These are phyloP conservation scores for Brettanomyces nanus DNA, from an alignment of 805 yeast genomes.

Conservation along the genomic window DNA sequence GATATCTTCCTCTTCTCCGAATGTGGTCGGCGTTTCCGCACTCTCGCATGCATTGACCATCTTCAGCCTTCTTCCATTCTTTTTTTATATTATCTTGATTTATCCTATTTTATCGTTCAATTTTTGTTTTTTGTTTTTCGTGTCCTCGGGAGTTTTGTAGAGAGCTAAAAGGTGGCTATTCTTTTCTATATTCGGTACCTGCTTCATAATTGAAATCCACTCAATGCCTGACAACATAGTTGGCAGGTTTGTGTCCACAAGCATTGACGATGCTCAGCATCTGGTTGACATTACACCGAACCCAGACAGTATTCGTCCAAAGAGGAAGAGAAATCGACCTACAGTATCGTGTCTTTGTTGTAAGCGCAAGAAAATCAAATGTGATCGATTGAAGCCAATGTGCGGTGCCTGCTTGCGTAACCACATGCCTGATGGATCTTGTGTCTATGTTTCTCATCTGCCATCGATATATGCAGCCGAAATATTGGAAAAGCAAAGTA, in stretches of 20 bases:
- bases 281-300: slow-evolving; percentile 10
- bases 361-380: slow-evolving; percentile 41
- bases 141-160: too few relatives aligned
- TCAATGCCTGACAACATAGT: too few relatives aligned
- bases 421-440: slow-evolving; percentile 14
- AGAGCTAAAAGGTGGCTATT: too few relatives aligned
- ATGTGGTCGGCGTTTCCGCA: too few relatives aligned
- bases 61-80: too few relatives aligned
- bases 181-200: too few relatives aligned
- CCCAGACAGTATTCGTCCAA: neutral
- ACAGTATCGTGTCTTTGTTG: slow-evolving; percentile 35
- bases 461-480: slow-evolving; percentile 4
- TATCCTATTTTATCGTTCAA: too few relatives aligned
- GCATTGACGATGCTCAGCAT: slow-evolving; percentile 12
- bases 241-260: slow-evolving; percentile 10
- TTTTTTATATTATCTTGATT: too few relatives aligned
- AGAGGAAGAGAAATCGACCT: slow-evolving; percentile 37
- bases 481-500: neutral
- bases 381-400: slow-evolving; percentile 27
- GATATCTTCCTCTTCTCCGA: too few relatives aligned
- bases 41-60: too few relatives aligned
- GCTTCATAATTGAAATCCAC: too few relatives aligned
- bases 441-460: slow-evolving; percentile 14
- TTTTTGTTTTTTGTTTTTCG: too few relatives aligned
- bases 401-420: slow-evolving; percentile 26